Conservation (phyloP, 352 stramenopile genomes). For the Phytophthora quininea region DNA sequence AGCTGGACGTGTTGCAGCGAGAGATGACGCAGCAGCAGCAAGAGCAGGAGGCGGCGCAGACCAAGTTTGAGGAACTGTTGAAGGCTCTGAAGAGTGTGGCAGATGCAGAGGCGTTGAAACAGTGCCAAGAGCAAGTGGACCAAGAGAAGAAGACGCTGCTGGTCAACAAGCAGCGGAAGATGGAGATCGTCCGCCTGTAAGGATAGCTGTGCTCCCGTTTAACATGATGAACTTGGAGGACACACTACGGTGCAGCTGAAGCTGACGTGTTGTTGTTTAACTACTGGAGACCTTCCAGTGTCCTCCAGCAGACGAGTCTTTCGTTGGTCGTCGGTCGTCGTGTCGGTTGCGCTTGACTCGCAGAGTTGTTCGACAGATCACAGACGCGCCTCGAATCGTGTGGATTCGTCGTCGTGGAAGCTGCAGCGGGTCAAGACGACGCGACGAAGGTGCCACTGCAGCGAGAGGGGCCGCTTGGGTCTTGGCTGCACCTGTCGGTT, state of each 20-base stretch:
- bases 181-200: slow-evolving; percentile 53
- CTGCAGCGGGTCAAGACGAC: neutral
- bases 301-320: too few relatives aligned
- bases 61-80: slow-evolving; percentile 43
- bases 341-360: too few relatives aligned
- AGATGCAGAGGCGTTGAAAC: slow-evolving; percentile 28
- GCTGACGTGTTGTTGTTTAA: too few relatives aligned
- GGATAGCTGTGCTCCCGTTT: too few relatives aligned
- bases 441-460: neutral
- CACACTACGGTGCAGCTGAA: too few relatives aligned
- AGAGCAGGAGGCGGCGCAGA: slow-evolving; percentile 18
- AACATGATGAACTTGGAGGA: neutral
- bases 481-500: neutral
- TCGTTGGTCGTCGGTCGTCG: too few relatives aligned
- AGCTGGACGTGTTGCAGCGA: slow-evolving; percentile 21
- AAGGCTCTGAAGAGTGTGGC: slow-evolving; percentile 24
- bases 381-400: too few relatives aligned
- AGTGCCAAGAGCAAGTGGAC: slow-evolving; percentile 27
- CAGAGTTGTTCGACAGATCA: too few relatives aligned
- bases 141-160: slow-evolving; percentile 30
- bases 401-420: too few relatives aligned
- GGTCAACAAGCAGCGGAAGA: slow-evolving; percentile 31
- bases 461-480: neutral
- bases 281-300: too few relatives aligned
- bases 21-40: slow-evolving; percentile 23